Conservation (phyloP, 73 alveolate genomes). For the Tetrahymena malaccensis region DNA sequence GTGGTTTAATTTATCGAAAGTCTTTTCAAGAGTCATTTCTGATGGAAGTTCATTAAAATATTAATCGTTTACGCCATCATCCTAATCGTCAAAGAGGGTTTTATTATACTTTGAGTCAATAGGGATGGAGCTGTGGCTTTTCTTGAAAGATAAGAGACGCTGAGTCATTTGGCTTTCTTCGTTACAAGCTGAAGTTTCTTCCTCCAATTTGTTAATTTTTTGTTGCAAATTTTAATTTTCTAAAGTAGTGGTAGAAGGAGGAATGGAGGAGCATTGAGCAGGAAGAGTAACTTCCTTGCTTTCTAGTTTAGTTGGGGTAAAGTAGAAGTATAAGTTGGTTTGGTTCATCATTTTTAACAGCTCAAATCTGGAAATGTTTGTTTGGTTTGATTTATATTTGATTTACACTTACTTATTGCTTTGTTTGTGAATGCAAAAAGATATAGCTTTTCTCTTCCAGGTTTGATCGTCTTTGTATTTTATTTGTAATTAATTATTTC, state of each 20-base stretch:
- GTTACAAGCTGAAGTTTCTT: background rate
- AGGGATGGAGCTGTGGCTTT: background rate
- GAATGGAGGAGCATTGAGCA: background rate
- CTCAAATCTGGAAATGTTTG: background rate
- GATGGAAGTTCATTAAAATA: background rate
- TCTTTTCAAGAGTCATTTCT: background rate
- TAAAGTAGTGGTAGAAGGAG: background rate
- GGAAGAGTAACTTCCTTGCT: background rate
- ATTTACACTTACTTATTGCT: background rate
- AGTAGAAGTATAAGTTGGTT: background rate
- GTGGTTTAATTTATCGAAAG: background rate
- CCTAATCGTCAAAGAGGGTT: background rate
- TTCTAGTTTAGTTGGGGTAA: background rate
- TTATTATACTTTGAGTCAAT: background rate
- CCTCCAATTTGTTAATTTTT: background rate
- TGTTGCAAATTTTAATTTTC: background rate
- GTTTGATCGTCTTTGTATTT: background rate
- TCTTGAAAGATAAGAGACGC: background rate
- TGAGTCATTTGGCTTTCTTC: background rate
- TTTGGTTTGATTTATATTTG: background rate
- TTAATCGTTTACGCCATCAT: background rate
- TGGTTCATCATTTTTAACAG: background rate
- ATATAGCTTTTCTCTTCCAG: background rate
- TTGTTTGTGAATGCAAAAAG: background rate
- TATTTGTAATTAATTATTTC: background rate